These are phyloP conservation scores for Penicillium corylophilum DNA, from an alignment of 2,329 filamentous ascomycete genomes.

Conservation along the genomic window DNA sequence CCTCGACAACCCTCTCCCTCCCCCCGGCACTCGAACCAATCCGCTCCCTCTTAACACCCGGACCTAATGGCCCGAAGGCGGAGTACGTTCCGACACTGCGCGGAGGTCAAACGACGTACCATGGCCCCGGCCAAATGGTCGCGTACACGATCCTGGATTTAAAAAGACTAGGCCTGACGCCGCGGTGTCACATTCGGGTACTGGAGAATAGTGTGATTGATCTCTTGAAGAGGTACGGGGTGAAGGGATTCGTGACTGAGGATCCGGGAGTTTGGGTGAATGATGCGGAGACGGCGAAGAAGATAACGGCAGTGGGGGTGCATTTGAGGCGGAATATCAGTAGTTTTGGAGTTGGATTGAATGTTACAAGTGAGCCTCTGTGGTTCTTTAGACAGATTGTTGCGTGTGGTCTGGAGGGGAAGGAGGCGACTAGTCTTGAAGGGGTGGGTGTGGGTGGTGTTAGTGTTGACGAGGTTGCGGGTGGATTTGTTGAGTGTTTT, in stretches of 20 bases:
- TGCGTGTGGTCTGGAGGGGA: constrained; percentile 83
- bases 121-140: constrained; percentile 88
- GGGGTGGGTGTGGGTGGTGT: constrained; percentile 46
- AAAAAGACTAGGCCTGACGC: constrained; percentile 63
- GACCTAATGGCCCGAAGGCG: constrained; percentile 45
- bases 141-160: constrained; percentile 92
- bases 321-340: constrained; percentile 82
- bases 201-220: constrained; percentile 75
- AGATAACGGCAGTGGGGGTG: constrained; percentile 91
- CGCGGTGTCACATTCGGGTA: constrained; percentile 73
- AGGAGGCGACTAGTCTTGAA: constrained; percentile 72
- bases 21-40: constrained; percentile 39
- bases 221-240: constrained; percentile 59
- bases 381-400: constrained; percentile 73
- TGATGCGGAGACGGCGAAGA: constrained; percentile 42
- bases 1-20: constrained; percentile 39
- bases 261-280: constrained; percentile 83
- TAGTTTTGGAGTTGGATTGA: constrained; percentile 76
- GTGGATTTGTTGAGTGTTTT: constrained; percentile 39
- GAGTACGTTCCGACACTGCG: constrained; percentile 71
- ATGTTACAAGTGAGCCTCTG: constrained; percentile 55
- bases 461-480: constrained; percentile 40
- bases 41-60: constrained; percentile 31
- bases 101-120: constrained; percentile 90
- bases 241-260: constrained; percentile 64